phyloP scores from a whole-genome alignment of 2,329 filamentous ascomycete genomes.

The Cephalotrichum gorgonifer region DNA sequence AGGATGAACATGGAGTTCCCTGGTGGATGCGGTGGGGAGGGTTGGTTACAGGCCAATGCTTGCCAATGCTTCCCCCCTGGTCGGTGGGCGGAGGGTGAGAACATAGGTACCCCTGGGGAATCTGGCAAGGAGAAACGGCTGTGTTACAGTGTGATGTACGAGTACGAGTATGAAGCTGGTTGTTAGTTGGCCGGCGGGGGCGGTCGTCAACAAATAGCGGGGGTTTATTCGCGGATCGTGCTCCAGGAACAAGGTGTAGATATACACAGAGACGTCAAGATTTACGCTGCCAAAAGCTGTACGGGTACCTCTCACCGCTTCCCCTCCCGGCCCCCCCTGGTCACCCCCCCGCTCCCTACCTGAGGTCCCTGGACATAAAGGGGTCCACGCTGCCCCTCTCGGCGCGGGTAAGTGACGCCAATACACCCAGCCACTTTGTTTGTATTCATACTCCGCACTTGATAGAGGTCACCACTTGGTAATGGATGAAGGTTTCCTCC shows the following conservation, averaged over 20 bases:
- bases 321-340: background rate
- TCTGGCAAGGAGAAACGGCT: background rate
- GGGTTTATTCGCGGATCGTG: background rate
- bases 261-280: background rate
- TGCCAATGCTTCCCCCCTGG: background rate
- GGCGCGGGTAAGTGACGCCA: too few species aligned
- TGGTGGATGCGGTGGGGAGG: background rate
- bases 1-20: background rate
- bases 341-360: too few species aligned
- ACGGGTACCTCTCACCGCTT: background rate
- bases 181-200: too few species aligned
- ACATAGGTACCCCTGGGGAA: background rate
- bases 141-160: too few species aligned
- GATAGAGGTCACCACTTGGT: too few species aligned
- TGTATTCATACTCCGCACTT: too few species aligned
- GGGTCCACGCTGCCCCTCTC: background rate
- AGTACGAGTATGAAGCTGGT: background rate
- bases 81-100: background rate
- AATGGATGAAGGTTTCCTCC: too few species aligned
- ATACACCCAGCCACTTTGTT: too few species aligned
- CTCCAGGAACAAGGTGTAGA: background rate
- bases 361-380: background rate
- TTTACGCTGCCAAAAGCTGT: background rate
- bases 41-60: background rate
- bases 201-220: slow-evolving; percentile 1